phyloP scores from a whole-genome alignment of 1,284 basidiomycete species.

The Rhizopogon hawkerae region DNA sequence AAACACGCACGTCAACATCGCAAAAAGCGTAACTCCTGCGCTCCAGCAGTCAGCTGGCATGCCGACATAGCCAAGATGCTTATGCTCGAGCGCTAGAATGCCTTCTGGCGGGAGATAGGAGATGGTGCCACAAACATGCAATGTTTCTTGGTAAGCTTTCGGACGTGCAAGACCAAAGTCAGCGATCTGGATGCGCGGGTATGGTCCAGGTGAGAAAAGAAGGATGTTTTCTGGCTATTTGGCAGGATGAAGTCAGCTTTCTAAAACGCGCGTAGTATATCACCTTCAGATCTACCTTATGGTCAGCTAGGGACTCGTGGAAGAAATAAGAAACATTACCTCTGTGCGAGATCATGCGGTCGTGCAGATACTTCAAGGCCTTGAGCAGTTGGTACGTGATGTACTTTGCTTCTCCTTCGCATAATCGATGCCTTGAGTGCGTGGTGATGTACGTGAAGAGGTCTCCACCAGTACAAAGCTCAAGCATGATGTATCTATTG shows the following conservation, averaged over 20 bases:
- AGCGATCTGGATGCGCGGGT: constrained; percentile 74
- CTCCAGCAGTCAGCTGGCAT: constrained; percentile 84
- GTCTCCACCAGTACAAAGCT: constrained; percentile 81
- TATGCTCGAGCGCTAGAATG: constrained; percentile 64
- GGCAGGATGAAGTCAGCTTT: background rate
- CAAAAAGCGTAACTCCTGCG: constrained; percentile 67
- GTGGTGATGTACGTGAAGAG: constrained; percentile 78
- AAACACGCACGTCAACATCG: constrained; percentile 66
- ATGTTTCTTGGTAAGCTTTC: constrained; percentile 67
- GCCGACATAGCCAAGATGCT: constrained; percentile 63
- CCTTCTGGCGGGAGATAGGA: constrained; percentile 82
- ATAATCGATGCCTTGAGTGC: constrained; percentile 44
- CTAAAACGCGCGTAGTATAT: constrained; percentile 3
- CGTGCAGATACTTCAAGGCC: constrained; percentile 69
- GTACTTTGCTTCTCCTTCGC: constrained; percentile 77
- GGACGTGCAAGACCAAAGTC: constrained; percentile 83
- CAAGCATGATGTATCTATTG: constrained; percentile 72
- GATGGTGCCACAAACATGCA: constrained; percentile 76
- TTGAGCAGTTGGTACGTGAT: constrained; percentile 73
- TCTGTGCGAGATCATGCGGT: constrained; percentile 69
- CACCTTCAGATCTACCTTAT: constrained; percentile 61
- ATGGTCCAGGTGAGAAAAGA: constrained; percentile 63
- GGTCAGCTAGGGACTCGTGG: background rate
- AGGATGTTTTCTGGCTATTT: constrained; percentile 79
- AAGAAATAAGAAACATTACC: constrained; percentile 35